Base-by-base conservation (phyloP, 768 basidiomycete genomes). In the Boletus rubropictus region DNA sequence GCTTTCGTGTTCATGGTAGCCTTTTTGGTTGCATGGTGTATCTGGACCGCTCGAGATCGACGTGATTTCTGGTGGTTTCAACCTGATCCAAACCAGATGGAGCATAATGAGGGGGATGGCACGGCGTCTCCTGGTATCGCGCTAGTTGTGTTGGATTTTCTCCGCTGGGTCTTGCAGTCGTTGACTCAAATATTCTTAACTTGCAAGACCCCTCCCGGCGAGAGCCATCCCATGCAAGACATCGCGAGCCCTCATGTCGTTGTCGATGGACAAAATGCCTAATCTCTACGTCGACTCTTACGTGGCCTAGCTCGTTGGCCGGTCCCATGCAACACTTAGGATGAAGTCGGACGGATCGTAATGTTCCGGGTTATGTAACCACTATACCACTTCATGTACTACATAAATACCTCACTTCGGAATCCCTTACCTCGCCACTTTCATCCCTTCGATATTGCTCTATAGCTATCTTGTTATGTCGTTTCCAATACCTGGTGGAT, bases 1-100 rank as follows among this genome's bases (percentile, higher is more conserved):
- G 44, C 49, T 2, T 49, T 64, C 7, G 70, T 65, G 58, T 20
- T 57, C 10, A 34, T 60, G 1, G 56, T 69, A 6, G 54, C 56
- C 3, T 29, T 64, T 7, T 62, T 77, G 36, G 67, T 76, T 31
- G 33, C 63, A 5, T 80, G 75, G 72, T 73, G 73, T 46, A 69
- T 78, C 29, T 69, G 68, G 58, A 56, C 39, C 17, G 44, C 56
- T 35, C 49, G 53, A 28, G 58, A 57, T 7, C 29, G 39, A 4
- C 20, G 14, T 7, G 8, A 34, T 1, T 39, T 46, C 12, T 65
- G 61, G 59, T 65, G 63, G 64, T 64, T 64, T 41, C 51, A 56
- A 38, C 25, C 58, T 2, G 50, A 64, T 33, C 53, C 56, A 11
- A 1, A 18, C 3, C 47, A 47, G 17, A 4, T 11, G 14, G 39